These are phyloP conservation scores for Mrakia frigida DNA, from an alignment of 768 basidiomycete genomes.

Conservation along the genomic window DNA sequence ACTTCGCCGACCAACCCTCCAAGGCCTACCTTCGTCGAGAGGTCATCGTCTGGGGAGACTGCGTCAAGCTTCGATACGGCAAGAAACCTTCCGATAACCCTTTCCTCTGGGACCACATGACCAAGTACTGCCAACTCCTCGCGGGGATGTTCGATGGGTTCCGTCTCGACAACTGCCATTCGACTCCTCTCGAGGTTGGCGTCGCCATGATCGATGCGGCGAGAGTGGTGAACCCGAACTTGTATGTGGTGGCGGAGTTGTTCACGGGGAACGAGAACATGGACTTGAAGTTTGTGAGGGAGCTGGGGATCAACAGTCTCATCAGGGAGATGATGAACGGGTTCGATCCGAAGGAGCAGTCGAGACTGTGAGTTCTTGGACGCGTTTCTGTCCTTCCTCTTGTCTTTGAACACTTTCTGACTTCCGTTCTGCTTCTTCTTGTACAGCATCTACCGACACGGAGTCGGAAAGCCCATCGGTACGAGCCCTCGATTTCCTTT, in stretches of 20 bases:
- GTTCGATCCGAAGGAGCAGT: slow-evolving; percentile 78
- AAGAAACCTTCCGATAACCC: slow-evolving; percentile 71
- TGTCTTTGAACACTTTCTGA: slow-evolving; percentile 17
- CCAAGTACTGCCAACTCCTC: slow-evolving; percentile 69
- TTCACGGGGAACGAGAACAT: slow-evolving; percentile 94
- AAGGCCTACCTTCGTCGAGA: slow-evolving; percentile 93
- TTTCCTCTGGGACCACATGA: slow-evolving; percentile 93
- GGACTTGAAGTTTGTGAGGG: slow-evolving; percentile 84
- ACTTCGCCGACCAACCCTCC: slow-evolving; percentile 87
- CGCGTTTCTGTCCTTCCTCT: background rate
- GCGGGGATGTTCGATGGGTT: slow-evolving; percentile 88
- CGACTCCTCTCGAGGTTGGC: slow-evolving; percentile 95
- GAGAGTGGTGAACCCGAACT: slow-evolving; percentile 75
- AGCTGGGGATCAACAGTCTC: slow-evolving; percentile 86
- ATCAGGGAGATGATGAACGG: slow-evolving; percentile 90
- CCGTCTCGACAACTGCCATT: slow-evolving; percentile 97
- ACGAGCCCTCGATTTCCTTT: slow-evolving; percentile 33
- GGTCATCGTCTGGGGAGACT: slow-evolving; percentile 96
- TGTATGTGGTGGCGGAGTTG: slow-evolving; percentile 96
- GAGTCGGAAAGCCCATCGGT: slow-evolving; percentile 90
- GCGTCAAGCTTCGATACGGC: slow-evolving; percentile 96
- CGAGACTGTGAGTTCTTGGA: slow-evolving; percentile 53
- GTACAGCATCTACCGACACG: slow-evolving; percentile 67
- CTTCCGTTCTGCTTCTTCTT: background rate
- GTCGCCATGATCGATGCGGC: slow-evolving; percentile 87